Evolutionary conservation across 2,329 filamentous ascomycete genomes (phyloP).

Genomic region (Sporothrix euskadiensis): DNA sequence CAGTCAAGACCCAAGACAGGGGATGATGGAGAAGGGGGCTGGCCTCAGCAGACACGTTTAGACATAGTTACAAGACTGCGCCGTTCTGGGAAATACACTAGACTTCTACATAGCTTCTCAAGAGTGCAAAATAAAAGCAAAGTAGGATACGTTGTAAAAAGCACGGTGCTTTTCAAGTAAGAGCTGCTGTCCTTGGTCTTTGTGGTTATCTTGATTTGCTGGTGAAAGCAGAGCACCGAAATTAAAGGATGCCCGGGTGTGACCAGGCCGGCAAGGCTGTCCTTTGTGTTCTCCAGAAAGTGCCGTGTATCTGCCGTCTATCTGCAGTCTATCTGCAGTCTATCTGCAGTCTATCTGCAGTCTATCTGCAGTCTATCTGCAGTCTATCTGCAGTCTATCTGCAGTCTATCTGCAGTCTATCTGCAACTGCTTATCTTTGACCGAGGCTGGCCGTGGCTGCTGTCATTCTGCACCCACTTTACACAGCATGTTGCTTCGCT

Average conservation of each 20-base stretch:
- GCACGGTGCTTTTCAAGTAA: background rate
- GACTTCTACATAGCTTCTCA: no score
- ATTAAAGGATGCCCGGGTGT: constrained; percentile 13
- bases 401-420: background rate
- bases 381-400: background rate
- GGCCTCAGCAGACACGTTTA: background rate
- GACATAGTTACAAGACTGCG: no score
- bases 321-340: background rate
- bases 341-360: background rate
- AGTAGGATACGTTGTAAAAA: no score
- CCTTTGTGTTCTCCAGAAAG: background rate
- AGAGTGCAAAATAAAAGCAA: background rate
- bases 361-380: background rate
- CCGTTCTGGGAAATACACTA: no score
- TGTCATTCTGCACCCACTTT: background rate
- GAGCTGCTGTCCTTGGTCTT: background rate
- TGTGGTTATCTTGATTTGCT: background rate
- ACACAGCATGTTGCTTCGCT: background rate
- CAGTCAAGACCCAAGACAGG: background rate
- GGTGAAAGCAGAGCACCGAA: background rate
- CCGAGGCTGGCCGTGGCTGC: background rate
- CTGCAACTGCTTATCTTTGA: background rate
- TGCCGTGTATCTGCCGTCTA: background rate
- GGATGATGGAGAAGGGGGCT: constrained; percentile 1
- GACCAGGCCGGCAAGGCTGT: constrained; percentile 3